A percentile compares a stretch with the other conserved stretches of the same genome.
Evolutionary conservation across 202 grass and related monocot species (phyloP).

Genomic region (Zoysia matrella): DNA sequence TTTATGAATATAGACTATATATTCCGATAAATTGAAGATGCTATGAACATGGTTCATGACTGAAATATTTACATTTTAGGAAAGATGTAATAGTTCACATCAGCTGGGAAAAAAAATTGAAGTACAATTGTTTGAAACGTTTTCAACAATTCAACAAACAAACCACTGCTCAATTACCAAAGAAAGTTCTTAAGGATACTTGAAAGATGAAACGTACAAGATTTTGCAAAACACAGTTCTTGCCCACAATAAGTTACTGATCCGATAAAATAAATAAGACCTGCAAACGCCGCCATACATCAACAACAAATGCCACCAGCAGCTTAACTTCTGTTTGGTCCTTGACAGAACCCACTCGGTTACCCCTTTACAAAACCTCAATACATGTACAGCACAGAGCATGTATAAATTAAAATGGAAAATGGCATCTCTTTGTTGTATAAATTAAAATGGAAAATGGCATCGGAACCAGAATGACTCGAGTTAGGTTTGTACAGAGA

Average conservation of each 20-base stretch:
- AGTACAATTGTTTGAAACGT: not conserved
- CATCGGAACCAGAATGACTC: slow-evolving; percentile 37
- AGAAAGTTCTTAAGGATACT: not conserved
- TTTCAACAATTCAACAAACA: not conserved
- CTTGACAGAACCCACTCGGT: slow-evolving; percentile 35
- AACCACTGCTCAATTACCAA: not conserved
- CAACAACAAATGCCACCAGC: slow-evolving; percentile 40
- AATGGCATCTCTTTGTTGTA: slow-evolving; percentile 45
- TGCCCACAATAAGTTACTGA: slow-evolving; percentile 36
- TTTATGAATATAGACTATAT: too few species aligned
- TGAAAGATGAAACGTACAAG: not conserved
- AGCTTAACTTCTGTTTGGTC: slow-evolving; percentile 41
- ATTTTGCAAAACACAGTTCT: slow-evolving; percentile 18
- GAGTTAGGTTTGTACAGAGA: slow-evolving; percentile 61
- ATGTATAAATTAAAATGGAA: not conserved
- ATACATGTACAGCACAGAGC: slow-evolving; percentile 47
- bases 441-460: slow-evolving; percentile 65
- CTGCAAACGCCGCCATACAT: slow-evolving; percentile 30
- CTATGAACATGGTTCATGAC: too few species aligned
- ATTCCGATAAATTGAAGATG: too few species aligned
- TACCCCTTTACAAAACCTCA: slow-evolving; percentile 46
- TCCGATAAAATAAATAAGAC: slow-evolving; percentile 43
- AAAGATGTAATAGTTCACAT: too few species aligned
- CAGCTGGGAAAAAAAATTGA: too few species aligned
- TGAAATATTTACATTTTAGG: too few species aligned